These are phyloP conservation scores for Beta lomatogona DNA, from an alignment of 179 eudicot species.

Conservation along the genomic window DNA sequence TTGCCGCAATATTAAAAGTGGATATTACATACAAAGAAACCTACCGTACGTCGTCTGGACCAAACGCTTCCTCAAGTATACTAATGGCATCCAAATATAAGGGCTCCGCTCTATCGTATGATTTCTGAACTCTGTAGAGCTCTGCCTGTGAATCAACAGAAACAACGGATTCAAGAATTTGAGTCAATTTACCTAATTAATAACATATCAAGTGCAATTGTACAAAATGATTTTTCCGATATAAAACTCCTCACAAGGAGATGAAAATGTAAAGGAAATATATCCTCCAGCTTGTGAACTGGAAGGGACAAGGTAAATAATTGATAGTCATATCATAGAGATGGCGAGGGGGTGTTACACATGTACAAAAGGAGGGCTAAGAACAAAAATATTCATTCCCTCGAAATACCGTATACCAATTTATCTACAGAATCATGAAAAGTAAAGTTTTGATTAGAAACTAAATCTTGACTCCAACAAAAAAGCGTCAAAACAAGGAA, in stretches of 20 bases:
- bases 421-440: not conserved
- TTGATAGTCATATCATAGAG: too few species aligned
- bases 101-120: conserved; percentile 84
- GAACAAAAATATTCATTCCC: not conserved
- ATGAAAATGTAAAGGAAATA: not conserved
- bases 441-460: not conserved
- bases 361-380: not conserved
- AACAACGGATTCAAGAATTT: conserved; percentile 11
- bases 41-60: conserved; percentile 82
- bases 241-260: not conserved
- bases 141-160: conserved; percentile 66
- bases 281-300: not conserved
- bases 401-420: not conserved
- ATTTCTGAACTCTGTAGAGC: conserved; percentile 72
- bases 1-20: not conserved
- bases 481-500: not conserved
- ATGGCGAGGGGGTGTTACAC: not conserved
- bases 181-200: not conserved
- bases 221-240: not conserved
- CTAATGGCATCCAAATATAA: conserved; percentile 72
- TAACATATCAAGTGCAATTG: not conserved
- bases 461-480: not conserved
- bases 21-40: conserved; percentile 19
- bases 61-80: conserved; percentile 80
- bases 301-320: too few species aligned